Conservation (phyloP, 2,329 filamentous ascomycete genomes). For the Paecilomyces sp. region DNA sequence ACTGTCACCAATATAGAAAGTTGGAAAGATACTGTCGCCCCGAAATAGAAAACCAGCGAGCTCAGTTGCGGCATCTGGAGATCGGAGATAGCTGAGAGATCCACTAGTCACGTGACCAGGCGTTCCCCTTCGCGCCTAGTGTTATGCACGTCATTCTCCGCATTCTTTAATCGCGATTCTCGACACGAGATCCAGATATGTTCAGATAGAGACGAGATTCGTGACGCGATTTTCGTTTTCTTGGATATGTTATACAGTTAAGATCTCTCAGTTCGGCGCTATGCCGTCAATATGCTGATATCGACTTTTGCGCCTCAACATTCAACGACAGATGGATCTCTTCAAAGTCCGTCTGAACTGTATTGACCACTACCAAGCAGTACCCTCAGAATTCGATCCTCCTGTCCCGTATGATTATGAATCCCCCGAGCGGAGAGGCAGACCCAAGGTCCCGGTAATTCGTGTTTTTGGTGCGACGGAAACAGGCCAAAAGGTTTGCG, state of each 20-base stretch:
- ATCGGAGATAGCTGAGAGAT: constrained; percentile 3
- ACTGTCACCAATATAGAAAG: neutral
- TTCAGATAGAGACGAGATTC: neutral
- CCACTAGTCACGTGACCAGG: constrained; percentile 20
- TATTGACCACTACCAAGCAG: constrained; percentile 87
- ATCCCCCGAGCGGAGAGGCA: constrained; percentile 52
- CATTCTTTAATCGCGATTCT: neutral
- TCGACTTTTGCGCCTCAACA: neutral
- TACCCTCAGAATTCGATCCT: constrained; percentile 73
- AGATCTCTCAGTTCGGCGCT: neutral
- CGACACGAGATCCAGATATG: constrained; percentile 1
- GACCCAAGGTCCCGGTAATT: constrained; percentile 74
- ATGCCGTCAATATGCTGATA: neutral
- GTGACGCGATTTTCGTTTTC: neutral
- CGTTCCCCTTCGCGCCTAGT: constrained; percentile 16
- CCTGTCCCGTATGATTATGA: constrained; percentile 60
- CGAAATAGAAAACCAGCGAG: constrained; percentile 2
- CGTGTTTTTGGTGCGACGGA: constrained; percentile 89
- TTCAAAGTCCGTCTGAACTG: constrained; percentile 93
- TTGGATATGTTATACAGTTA: neutral
- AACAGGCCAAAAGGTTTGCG: constrained; percentile 91
- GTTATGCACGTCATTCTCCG: constrained; percentile 6
- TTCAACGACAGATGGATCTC: constrained; percentile 51
- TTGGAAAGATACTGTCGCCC: neutral
- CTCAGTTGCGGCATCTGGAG: constrained; percentile 4